Evolutionary conservation across 768 basidiomycete genomes (phyloP), one percentile per base, ranked within the genome.

Genomic region (Pleurotus eryngii): DNA sequence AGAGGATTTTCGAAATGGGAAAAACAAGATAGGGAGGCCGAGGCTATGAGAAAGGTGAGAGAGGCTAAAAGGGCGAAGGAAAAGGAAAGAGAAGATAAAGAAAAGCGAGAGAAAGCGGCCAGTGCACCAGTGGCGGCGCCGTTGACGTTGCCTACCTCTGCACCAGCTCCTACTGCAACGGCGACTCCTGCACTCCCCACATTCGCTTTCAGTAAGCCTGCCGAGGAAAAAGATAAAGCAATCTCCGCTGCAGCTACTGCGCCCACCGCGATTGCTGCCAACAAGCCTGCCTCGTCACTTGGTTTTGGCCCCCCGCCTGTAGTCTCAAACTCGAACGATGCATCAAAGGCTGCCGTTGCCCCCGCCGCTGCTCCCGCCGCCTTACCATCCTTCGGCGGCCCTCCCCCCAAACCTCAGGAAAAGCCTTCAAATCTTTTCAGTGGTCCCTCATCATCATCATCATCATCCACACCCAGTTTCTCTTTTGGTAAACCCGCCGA

Each of bases 1-100:
- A 20, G 75, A 61, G 76, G 77, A 17, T 86, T 84, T 62, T 87
- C 88, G 3, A 91, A 90, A 70, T 91, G 88, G 88, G 90, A 92
- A 69, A 92, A 90, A 59, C 90, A 92, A 68, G 90, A 93, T 62
- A 69, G 90, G 27, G 90, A 93, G 64, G 90, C 90, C 3, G 82
- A 82, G 43, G 88, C 89, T 20, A 86, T 92, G 80, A 81, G 81
- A 64, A 86, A 80, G 65, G 81, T 92, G 63, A 77, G 90, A 49
- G 76, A 79, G 55, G 74, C 74, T 11, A 78, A 72, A 57, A 67
- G 68, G 53, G 72, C 72, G 60, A 80, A 78, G 63, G 72, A 67
- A 60, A 72, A 71, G 37, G 67, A 63, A 40, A 67, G 64, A 0
- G 70, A 72, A 56, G 30, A 35, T 9, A 71, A 66, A 46, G 81